A percentile compares a stretch with the other conserved stretches of the same genome.
Conservation (phyloP, 2,329 filamentous ascomycete genomes). For the Exophiala calicioides region DNA sequence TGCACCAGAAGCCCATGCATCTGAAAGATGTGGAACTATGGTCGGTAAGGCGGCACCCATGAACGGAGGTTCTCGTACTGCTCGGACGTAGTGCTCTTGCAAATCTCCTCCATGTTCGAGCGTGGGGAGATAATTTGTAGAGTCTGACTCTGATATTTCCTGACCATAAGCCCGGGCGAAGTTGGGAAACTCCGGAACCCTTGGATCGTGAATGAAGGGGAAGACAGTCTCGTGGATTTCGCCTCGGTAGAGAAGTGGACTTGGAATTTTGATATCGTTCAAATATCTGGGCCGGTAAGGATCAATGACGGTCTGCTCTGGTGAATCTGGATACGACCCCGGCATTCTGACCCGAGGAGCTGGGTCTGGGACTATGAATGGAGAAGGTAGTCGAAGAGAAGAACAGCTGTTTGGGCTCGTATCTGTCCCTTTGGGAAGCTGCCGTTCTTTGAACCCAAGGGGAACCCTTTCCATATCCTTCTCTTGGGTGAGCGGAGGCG, state of each 20-base stretch:
- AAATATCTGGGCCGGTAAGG: constrained; percentile 5
- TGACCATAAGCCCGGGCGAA: constrained; percentile 12
- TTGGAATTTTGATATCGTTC: constrained; percentile 21
- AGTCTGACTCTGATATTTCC: constrained; percentile 12
- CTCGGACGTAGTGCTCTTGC: too few relatives aligned
- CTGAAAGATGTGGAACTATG: too few relatives aligned
- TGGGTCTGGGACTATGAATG: background rate
- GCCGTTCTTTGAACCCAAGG: background rate
- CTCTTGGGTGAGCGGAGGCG: background rate
- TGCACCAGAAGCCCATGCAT: too few relatives aligned
- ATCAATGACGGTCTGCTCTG: background rate
- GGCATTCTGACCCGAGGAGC: constrained; percentile 3
- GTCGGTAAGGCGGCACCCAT: too few relatives aligned
- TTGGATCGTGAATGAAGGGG: background rate
- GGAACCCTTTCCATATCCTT: background rate
- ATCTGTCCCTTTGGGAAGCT: background rate
- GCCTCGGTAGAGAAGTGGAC: constrained; percentile 26
- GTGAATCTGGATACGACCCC: background rate
- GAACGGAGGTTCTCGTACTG: too few relatives aligned
- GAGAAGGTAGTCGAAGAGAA: background rate
- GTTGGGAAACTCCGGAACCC: constrained; percentile 2
- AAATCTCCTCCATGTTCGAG: too few relatives aligned
- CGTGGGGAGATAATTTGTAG: constrained; percentile 7
- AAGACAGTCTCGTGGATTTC: background rate
- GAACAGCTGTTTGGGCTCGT: background rate